Percentiles rank a stretch among this genome's conserved stretches.
Conservation (phyloP, 352 stramenopile species). For the Globisporangium parvum region DNA sequence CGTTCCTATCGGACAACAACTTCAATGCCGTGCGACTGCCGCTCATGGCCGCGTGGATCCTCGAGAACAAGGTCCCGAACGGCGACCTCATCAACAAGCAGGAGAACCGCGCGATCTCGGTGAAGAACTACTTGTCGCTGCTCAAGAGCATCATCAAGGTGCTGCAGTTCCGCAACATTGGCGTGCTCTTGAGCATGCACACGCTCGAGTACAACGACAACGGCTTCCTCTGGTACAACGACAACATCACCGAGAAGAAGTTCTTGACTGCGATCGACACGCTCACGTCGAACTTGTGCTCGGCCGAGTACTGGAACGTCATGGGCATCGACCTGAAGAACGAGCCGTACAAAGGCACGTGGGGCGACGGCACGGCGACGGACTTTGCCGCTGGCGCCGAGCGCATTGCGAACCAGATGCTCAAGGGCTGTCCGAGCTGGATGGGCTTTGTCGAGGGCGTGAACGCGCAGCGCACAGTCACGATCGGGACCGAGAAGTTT, state of each 20-base stretch:
- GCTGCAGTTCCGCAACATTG: constrained; percentile 49
- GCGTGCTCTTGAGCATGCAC: constrained; percentile 55
- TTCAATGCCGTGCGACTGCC: constrained; percentile 73
- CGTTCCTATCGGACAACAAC: constrained; percentile 68
- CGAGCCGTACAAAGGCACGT: constrained; percentile 27
- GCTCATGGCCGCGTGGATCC: constrained; percentile 50
- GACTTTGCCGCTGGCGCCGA: constrained; percentile 34
- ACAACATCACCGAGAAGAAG: constrained; percentile 28
- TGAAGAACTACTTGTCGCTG: constrained; percentile 42
- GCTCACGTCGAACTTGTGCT: constrained; percentile 27
- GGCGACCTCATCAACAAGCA: constrained; percentile 36
- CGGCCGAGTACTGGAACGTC: constrained; percentile 24
- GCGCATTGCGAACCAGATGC: constrained; percentile 25
- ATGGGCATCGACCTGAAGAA: constrained; percentile 40
- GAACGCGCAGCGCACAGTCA: constrained; percentile 16
- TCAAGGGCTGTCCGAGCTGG: constrained; percentile 28
- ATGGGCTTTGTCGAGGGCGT: constrained; percentile 35
- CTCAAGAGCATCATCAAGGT: constrained; percentile 49
- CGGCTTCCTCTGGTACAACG: constrained; percentile 26
- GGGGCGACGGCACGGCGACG: constrained; percentile 20
- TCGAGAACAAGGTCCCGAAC: constrained; percentile 53
- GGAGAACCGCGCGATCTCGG: constrained; percentile 55
- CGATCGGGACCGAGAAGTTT: constrained; percentile 20
- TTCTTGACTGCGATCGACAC: constrained; percentile 31
- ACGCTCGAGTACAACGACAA: constrained; percentile 50